Conservation (phyloP, 1,139 yeast genomes). For the Diutina ranongensis region DNA sequence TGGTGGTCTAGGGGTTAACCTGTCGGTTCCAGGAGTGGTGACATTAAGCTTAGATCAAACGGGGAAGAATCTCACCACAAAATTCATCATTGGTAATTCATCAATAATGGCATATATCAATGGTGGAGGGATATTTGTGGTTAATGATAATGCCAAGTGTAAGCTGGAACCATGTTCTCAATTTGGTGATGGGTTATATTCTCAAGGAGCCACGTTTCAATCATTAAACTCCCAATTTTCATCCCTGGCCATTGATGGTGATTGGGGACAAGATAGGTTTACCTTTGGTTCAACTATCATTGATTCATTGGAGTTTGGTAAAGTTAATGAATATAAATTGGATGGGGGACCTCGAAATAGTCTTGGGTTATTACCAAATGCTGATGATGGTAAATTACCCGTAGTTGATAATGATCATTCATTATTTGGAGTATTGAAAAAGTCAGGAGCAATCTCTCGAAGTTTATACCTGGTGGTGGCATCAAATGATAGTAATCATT, state of each 20-base stretch:
- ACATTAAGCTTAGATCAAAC: not conserved
- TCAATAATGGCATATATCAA: not conserved
- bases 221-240: not conserved
- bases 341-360: not conserved
- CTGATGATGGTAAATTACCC: not conserved
- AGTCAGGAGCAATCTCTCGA: not conserved
- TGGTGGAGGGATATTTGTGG: not conserved
- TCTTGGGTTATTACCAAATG: not conserved
- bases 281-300: not conserved
- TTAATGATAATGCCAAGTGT: not conserved
- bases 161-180: not conserved
- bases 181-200: not conserved
- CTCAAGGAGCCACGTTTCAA: not conserved
- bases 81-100: not conserved
- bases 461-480: not conserved
- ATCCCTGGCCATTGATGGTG: not conserved
- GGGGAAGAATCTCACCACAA: not conserved
- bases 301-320: not conserved
- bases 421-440: not conserved
- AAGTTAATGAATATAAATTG: not conserved
- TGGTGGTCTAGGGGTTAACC: too few species aligned
- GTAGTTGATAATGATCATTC: not conserved
- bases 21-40: not conserved
- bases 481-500: not conserved
- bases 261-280: not conserved